Evolutionary conservation across 305 asterid species (phyloP), one percentile per base, ranked within the genome.

Genomic region (Ilex paraguariensis): DNA sequence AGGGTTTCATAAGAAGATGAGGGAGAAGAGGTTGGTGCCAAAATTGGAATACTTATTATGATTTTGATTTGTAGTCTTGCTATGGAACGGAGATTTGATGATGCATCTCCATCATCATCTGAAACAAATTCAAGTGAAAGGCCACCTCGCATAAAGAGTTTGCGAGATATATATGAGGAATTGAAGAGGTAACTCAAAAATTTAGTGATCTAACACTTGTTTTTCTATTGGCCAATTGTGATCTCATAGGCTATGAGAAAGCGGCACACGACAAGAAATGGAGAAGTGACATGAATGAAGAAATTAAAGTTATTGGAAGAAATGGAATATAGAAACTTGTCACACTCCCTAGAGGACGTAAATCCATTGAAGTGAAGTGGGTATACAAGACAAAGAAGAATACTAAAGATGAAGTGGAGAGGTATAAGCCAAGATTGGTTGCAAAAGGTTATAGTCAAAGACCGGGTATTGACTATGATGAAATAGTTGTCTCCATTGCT

Each of bases 1-100:
- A 65, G 84, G 55, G 17, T 81, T 81, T 42, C 87, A 63, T 15
- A 73, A 74, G 77, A 91, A 92, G 70, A 87, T 84, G 95, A 84
- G 85, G 70, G 80, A 67, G 16, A 87, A 84, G 62, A 81, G 72
- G 52, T 62, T 87, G 69, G 81, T 82, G 60, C 89, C 93, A 0
- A 87, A 77, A 65, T 21, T 81, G 79, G 57, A 77, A 79, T 61
- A 68, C 84, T 21, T 89, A 66, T 21, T 74, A 61, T 78, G 81
- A 71, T 87, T 17, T 73, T 92, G 73, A 72, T 89, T 53, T 87
- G 96, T 36, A 87, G 97, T 77, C 86, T 92, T 36, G 88, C 97
- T 0, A 51, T 92, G 82, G 95, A 92, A 60, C 77, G 79, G 74
- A 86, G 77, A 77, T 85, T 82, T 65, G 83, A 87, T 59, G 95